Base-by-base conservation (phyloP, 257 asterid species). In the Salvia hispanica region DNA sequence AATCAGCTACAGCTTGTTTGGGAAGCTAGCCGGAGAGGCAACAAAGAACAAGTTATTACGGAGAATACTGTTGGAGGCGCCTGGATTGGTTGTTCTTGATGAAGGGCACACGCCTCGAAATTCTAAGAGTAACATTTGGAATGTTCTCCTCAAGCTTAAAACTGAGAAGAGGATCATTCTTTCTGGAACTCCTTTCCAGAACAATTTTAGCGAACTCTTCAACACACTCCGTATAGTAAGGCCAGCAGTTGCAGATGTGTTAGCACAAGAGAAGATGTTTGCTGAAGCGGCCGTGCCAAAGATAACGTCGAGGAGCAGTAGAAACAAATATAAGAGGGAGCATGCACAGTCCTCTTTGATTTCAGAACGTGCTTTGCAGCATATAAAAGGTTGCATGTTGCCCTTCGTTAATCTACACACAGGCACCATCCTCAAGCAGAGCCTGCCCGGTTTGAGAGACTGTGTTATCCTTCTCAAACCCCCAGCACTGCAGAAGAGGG, bases 111-210 rank as follows among this genome's bases (percentile, higher is more conserved):
- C 82, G 14, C 85, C 92, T 15, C 82, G 95, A 4, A 88, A 77
- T 21, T 45, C 62, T 10, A 63, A 58, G 40, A 85, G 87, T 48
- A 76, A 71, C 63, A 79, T 85, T 14, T 85, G 90, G 92, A 85
- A 81, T 9, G 80, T 72, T 7, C 72, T 85, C 14, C 62, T 45
- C 6, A 79, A 77, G 53, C 78, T 88, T 21, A 31, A 71, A 44
- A 82, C 88, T 0, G 66, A 68, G 11, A 83, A 77, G 60, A 77
- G 84, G 37, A 77, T 88, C 40, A 80, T 88, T 60, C 89, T 88
- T 13, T 83, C 95, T 10, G 95, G 90, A 55, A 88, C 92, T 50
- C 95, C 90, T 7, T 88, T 88, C 72, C 92, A 85, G 36, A 88
- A 88, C 67, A 85, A 82, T 8, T 85, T 88, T 39, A 25, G 14